Base-by-base conservation (phyloP, 345 rosid genomes). In the Salix purpurea region DNA sequence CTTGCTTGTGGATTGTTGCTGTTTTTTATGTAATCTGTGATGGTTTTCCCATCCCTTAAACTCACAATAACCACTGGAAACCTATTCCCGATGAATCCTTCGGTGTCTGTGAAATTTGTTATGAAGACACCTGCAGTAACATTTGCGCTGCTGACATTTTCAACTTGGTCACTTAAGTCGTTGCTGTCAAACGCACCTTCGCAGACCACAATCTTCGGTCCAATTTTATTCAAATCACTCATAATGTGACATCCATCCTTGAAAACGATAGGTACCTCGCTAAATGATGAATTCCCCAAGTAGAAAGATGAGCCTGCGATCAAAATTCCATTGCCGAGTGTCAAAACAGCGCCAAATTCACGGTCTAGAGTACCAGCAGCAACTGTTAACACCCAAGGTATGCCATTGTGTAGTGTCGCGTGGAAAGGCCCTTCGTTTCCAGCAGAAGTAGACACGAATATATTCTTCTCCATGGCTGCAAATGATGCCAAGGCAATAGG, bases 41-140 rank as follows among this genome's bases (percentile, higher is more conserved):
- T 48, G 28, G 62, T 62, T 42, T 87, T 74, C 1, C 84, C 87
- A 36, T 76, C 83, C 14, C 70, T 73, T 1, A 74, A 75, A 24
- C 50, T 75, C 73, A 86, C 0, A 72, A 85, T 81, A 8, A 86
- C 42, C 0, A 85, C 85, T 9, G 90, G 89, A 64, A 76, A 85
- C 21, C 78, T 28, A 67, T 28, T 61, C 58, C 72, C 80, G 24
- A 75, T 65, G 32, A 56, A 67, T 19, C 26, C 26, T 8, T 79
- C 82, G 26, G 79, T 7, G 68, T 80, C 69, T 0, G 77, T 70
- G 71, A 2, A 30, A 62, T 86, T 80, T 13, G 90, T 79, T 76
- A 89, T 86, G 82, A 89, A 89, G 19, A 87, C 66, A 24, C 82
- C 89, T 16, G 82, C 90, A 0, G 69, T 69, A 14, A 82, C 78